Base-by-base conservation (phyloP, 805 yeast genomes). In the Saturnispora bothae region DNA sequence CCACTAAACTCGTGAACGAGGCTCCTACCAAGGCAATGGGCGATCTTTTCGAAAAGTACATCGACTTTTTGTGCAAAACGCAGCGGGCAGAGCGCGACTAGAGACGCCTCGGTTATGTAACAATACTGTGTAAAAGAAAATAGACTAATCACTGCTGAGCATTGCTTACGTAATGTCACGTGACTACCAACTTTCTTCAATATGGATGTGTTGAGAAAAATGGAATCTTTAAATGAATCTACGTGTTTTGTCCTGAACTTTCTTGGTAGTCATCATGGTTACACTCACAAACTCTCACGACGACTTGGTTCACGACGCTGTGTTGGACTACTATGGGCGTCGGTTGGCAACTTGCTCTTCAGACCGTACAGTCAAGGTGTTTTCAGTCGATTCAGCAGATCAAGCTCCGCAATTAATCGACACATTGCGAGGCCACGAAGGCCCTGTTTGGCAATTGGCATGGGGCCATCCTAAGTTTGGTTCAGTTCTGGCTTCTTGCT, bases 401-500 rank as follows among this genome's bases (percentile, higher is more conserved):
- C 89, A 85, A 59, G 35, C 41, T 10, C 33, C 36, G n/a, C 80
- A 71, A 54, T 67, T 86, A 36, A 69, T 81, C 15, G 96, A 86
- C 48, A 88, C 97, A 1, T 66, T 92, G 46, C 68, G 73, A 34
- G 96, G 94, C 28, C 98, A 92, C 60, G 96, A 86, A 45, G 98
- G 97, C 25, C 97, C 98, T 10, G 96, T 92, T 34, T 92, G 98
- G 98, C 95, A 89, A 63, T 94, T 86, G 16, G 76, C 84, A 39
- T 92, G 98, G 98, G 97, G 97, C 3, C 98, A 92, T 57, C 98
- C 98, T 23, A 89, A 89, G 59, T 92, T 89, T 55, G 98, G 98
- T 28, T 80, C 85, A 12, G 84, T 89, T 46, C 68, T 92, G 47
- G 98, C 98, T 1, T 81, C 95, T 19, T 84, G 95, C 50, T 85